Evolutionary conservation across 371 early-diverging fungal species (phyloP).

Genomic region (Funneliformis caledonium): DNA sequence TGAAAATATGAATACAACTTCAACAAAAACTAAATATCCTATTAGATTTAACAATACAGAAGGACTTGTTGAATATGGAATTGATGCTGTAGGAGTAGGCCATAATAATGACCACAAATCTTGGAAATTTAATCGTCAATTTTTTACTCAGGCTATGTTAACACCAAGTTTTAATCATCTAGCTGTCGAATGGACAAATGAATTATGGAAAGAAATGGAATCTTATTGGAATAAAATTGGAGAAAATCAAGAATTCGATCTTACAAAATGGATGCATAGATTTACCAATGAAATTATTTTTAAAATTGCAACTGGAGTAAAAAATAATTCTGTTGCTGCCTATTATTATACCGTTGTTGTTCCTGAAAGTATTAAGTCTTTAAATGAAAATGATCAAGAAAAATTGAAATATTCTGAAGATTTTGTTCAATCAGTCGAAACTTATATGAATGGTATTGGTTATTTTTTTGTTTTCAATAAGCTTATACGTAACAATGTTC

Average conservation of each 20-base stretch:
- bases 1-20: neutral
- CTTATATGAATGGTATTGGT: neutral
- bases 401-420: neutral
- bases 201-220: no score
- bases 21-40: conserved; percentile 13
- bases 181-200: no score
- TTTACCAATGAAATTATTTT: conserved; percentile 15
- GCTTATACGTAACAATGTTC: neutral
- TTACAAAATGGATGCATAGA: no score
- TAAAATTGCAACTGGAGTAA: neutral
- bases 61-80: neutral
- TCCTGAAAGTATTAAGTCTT: neutral
- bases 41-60: neutral
- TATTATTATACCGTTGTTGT: neutral
- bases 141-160: no score
- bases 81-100: neutral
- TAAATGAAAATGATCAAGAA: neutral
- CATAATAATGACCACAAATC: neutral
- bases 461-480: neutral
- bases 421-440: neutral
- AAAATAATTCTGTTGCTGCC: neutral
- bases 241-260: no score
- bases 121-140: no score
- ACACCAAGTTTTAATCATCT: no score
- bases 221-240: no score